Percentiles rank a stretch among this genome's conserved stretches.
These are phyloP conservation scores for Prototheca stagnorum DNA, from an alignment of 163 green algal species.

Conservation along the genomic window DNA sequence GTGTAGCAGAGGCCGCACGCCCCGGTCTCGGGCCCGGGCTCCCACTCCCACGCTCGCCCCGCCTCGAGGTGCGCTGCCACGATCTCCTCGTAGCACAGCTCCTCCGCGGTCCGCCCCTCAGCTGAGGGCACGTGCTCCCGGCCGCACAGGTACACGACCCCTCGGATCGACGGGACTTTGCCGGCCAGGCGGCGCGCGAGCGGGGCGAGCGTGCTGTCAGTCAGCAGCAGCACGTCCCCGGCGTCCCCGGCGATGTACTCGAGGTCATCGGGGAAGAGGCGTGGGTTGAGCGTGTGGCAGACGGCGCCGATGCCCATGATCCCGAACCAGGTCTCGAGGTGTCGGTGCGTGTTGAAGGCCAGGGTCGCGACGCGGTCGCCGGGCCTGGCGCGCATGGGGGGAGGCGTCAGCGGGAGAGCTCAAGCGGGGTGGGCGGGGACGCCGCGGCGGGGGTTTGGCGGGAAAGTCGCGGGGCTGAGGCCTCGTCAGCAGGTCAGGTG, in stretches of 20 bases:
- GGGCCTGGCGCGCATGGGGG: no score
- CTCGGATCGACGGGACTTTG: constrained; percentile 3
- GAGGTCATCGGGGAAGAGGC: constrained; percentile 48
- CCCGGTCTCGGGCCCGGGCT: constrained; percentile 31
- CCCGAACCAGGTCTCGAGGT: constrained; percentile 68
- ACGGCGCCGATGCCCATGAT: constrained; percentile 48
- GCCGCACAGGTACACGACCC: constrained; percentile 14
- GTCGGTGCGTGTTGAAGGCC: constrained; percentile 57
- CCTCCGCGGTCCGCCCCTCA: no score
- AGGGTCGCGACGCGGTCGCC: constrained; percentile 51
- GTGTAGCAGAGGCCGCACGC: constrained; percentile 70
- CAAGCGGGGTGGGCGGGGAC: no score
- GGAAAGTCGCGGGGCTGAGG: no score
- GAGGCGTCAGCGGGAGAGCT: no score
- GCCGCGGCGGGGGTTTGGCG: no score
- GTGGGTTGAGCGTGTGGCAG: constrained; percentile 69
- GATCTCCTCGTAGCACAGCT: background rate
- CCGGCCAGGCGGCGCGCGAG: constrained; percentile 5
- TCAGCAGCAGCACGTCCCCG: constrained; percentile 10
- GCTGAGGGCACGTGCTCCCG: constrained; percentile 20
- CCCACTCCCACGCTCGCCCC: constrained; percentile 38
- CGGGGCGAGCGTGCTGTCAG: constrained; percentile 10
- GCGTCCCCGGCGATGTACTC: constrained; percentile 33
- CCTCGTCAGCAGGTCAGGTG: no score
- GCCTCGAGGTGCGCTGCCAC: no score